These are phyloP conservation scores for Litsea cubeba DNA, from an alignment of 164 flowering plant species.

Conservation along the genomic window DNA sequence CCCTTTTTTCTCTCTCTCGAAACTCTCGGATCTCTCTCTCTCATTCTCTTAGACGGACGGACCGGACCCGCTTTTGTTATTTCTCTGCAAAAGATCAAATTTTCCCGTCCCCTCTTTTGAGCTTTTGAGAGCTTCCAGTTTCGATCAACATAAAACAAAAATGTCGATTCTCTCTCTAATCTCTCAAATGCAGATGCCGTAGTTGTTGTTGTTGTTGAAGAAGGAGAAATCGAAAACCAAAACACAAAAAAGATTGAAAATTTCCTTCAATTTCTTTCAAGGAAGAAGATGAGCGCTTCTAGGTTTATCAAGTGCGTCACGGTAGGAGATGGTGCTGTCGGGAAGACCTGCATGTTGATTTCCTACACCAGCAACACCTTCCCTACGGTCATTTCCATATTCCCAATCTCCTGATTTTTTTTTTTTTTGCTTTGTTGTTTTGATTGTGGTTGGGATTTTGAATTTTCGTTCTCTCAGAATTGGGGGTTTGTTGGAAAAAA, in stretches of 20 bases:
- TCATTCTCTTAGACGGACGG: conserved; percentile 6
- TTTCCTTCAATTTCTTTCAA: not conserved
- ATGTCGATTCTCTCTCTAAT: conserved; percentile 4
- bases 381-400: conserved; percentile 49
- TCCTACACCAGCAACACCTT: conserved; percentile 83
- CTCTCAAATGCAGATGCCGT: conserved; percentile 11
- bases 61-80: not conserved
- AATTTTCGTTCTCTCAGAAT: too few relatives aligned
- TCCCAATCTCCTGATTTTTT: not conserved
- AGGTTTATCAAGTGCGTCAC: conserved; percentile 82
- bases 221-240: not conserved
- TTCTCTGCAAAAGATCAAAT: too few relatives aligned
- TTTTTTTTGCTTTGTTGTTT: too few relatives aligned
- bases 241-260: not conserved
- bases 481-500: not conserved
- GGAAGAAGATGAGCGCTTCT: conserved; percentile 55
- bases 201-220: conserved; percentile 16
- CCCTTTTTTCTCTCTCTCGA: conserved; percentile 18
- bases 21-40: conserved; percentile 11
- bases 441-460: too few relatives aligned
- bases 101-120: not conserved
- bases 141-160: too few relatives aligned
- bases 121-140: too few relatives aligned
- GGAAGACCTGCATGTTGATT: conserved; percentile 81
- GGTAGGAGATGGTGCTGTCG: conserved; percentile 87